phyloP scores from a whole-genome alignment of 495 filamentous ascomycete species.

The Penicillium crystallinum region DNA sequence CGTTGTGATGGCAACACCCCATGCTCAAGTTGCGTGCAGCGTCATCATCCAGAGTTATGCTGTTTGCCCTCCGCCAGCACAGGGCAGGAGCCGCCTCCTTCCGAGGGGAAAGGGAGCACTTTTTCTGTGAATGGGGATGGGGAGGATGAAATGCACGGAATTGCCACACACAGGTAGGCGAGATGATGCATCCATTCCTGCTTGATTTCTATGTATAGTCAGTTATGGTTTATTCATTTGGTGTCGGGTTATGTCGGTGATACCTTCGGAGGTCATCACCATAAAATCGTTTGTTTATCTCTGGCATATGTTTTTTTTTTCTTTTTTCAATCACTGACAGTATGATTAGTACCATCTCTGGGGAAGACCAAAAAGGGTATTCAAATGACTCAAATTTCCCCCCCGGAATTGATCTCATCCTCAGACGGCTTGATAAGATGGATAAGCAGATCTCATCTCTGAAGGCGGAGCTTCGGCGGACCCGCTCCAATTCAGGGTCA shows the following conservation, averaged over 20 bases:
- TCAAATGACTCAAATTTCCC: background rate
- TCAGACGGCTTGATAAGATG: conserved; percentile 16
- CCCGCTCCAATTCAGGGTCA: background rate
- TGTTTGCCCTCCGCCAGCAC: conserved; percentile 15
- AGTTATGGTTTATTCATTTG: background rate
- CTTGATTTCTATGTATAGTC: background rate
- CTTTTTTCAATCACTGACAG: background rate
- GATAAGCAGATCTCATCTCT: conserved; percentile 20
- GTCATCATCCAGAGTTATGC: conserved; percentile 57
- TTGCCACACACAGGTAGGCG: background rate
- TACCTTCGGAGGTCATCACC: background rate
- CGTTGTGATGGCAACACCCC: conserved; percentile 61
- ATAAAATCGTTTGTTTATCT: too few species aligned
- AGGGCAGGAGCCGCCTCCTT: background rate
- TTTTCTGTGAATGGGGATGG: background rate
- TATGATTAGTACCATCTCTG: too few species aligned
- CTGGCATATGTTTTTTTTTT: too few species aligned
- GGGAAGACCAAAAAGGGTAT: background rate
- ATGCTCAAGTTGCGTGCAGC: conserved; percentile 59
- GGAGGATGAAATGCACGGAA: background rate
- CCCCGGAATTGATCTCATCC: conserved; percentile 2
- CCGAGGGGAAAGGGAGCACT: background rate
- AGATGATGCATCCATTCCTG: background rate
- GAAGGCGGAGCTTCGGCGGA: conserved; percentile 14
- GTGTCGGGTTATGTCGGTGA: too few species aligned